phyloP scores from a whole-genome alignment of 805 yeast species.

The Wickerhamiella alocasiicola region DNA sequence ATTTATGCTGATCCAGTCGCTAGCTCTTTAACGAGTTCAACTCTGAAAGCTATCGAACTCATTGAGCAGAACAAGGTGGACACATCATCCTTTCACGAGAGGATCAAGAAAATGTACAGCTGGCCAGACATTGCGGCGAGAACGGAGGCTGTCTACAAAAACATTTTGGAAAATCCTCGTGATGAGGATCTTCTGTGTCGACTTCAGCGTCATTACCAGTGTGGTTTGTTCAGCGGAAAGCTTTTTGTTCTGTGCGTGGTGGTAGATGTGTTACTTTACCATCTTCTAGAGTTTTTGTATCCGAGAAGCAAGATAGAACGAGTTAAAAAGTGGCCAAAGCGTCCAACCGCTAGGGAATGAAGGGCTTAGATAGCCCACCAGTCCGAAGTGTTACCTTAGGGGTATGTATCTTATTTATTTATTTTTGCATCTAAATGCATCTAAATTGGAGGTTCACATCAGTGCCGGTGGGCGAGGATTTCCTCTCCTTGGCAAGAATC shows the following conservation, averaged over 20 bases:
- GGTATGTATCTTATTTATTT: no score
- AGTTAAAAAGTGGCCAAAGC: conserved; percentile 67
- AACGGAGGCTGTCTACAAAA: conserved; percentile 68
- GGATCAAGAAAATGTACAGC: conserved; percentile 70
- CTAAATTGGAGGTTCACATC: no score
- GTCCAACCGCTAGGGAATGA: no score
- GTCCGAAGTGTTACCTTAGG: no score
- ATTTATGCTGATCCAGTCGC: conserved; percentile 83
- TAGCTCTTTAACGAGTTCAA: conserved; percentile 60
- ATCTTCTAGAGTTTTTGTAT: conserved; percentile 52
- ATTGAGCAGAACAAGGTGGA: conserved; percentile 49
- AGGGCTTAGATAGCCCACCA: background rate
- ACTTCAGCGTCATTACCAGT: conserved; percentile 49
- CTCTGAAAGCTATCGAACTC: conserved; percentile 53
- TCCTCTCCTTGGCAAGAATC: no score
- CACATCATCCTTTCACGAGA: conserved; percentile 64
- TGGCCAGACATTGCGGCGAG: conserved; percentile 84
- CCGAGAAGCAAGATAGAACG: conserved; percentile 62
- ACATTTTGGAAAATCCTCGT: conserved; percentile 21
- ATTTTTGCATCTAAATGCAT: no score
- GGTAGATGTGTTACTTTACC: conserved; percentile 58
- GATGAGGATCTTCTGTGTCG: conserved; percentile 46
- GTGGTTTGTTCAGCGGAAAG: conserved; percentile 70
- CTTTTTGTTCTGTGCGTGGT: conserved; percentile 68
- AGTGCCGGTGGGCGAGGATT: no score